Base-by-base conservation (phyloP, 129 eudicot genomes). In the Deinandra increscens region DNA sequence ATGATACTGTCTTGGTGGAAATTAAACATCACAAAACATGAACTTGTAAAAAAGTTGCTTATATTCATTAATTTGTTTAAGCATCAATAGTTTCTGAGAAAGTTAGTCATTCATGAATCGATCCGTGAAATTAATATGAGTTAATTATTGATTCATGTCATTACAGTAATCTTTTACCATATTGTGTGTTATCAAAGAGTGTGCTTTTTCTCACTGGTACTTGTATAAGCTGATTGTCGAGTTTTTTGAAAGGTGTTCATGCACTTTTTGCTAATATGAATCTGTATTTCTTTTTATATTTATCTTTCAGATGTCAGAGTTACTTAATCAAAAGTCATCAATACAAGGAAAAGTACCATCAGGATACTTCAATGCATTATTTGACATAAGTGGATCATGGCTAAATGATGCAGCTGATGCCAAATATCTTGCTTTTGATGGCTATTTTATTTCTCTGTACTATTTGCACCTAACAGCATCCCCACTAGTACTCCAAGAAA, bases 321-420 rank as follows among this genome's bases (percentile, higher is more conserved):
- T 91, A 70, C 82, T 91, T 12, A 91, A 87, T 81, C 97, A 91
- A 73, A 83, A 78, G 81, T 85, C 95, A 39, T 84, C 95, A 9
- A 75, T 87, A 42, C 97, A 85, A 58, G 97, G 97, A 53, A 90
- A 90, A 79, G 87, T 90, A 42, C 97, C 97, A 69, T 90, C 97
- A 51, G 97, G 97, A 44, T 87, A 84, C 75, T 80, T 87, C 48
- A 90, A 90, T 70, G 82, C 97, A 12, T 72, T 85, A 37, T 90
- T 90, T 73, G 94, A 90, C 81, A 77, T 90, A 70, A 85, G 78
- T 70, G 95, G 97, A 75, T 72, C 95, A 59, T 91, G 97, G 97
- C 81, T 87, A 73, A 91, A 79, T 73, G 97, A 91, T 68, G 84
- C 79, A 36, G 65, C 89, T 22, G 95, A 87, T 37, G 81, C 89